Evolutionary conservation across 2,329 filamentous ascomycete species (phyloP).

Genomic region (Phaeosphaeria sp.): DNA sequence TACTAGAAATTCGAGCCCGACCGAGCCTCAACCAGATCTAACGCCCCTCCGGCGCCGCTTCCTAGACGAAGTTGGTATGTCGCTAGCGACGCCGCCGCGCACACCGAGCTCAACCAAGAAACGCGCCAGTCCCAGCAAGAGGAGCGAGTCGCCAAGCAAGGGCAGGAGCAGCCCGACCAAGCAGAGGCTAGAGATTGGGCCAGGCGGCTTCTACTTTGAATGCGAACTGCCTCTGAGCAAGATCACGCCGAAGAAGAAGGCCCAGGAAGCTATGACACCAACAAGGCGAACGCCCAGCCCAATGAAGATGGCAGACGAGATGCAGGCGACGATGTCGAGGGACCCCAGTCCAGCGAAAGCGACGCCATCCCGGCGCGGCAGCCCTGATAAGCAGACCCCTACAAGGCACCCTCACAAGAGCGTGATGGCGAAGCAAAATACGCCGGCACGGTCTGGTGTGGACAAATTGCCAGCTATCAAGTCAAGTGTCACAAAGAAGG

Average conservation of each 20-base stretch:
- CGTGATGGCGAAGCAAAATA: background rate
- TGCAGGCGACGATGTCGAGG: background rate
- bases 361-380: background rate
- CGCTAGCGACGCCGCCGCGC: conserved; percentile 20
- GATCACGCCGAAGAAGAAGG: conserved; percentile 13
- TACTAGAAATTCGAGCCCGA: conserved; percentile 5
- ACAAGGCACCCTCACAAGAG: background rate
- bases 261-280: conserved; percentile 1
- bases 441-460: background rate
- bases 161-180: conserved; percentile 6
- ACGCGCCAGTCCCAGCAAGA: conserved; percentile 3
- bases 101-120: conserved; percentile 14
- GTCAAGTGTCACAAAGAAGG: background rate
- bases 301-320: conserved; percentile 5
- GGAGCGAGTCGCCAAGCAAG: conserved; percentile 4
- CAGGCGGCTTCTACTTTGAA: conserved; percentile 28
- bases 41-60: conserved; percentile 23
- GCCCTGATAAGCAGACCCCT: conserved; percentile 3
- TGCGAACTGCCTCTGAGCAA: conserved; percentile 26
- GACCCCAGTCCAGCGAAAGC: conserved; percentile 9
- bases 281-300: conserved; percentile 13
- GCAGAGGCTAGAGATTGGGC: conserved; percentile 22
- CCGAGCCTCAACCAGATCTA: conserved; percentile 7
- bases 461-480: background rate
- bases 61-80: conserved; percentile 23